Evolutionary conservation across 2,329 filamentous ascomycete genomes (phyloP).

Genomic region (Fusarium sp.): DNA sequence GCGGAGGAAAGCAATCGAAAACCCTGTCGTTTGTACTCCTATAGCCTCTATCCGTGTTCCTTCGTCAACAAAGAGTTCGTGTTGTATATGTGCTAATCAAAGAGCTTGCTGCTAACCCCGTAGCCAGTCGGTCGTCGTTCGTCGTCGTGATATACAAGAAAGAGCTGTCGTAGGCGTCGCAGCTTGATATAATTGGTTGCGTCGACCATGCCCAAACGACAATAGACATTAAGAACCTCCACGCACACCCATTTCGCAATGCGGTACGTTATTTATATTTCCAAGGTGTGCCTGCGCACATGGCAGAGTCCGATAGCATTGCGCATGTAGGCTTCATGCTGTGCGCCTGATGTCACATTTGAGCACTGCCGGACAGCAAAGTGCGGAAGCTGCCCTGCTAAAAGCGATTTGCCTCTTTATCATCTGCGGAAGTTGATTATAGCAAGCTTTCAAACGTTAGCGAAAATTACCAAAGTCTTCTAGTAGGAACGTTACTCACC

Average conservation of each 20-base stretch:
- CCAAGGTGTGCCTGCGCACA: slow-evolving; percentile 4
- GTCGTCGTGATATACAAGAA: slow-evolving; percentile 49
- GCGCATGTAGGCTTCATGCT: slow-evolving; percentile 10
- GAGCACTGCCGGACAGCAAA: neutral
- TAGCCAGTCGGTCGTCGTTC: slow-evolving; percentile 44
- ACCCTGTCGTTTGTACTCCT: slow-evolving; percentile 45
- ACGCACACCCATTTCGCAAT: slow-evolving; percentile 15
- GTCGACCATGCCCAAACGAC: slow-evolving; percentile 22
- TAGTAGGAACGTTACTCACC: slow-evolving; percentile 60
- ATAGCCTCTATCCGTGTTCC: slow-evolving; percentile 47
- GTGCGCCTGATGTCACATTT: slow-evolving; percentile 2
- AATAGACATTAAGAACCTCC: slow-evolving; percentile 39
- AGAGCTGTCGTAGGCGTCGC: slow-evolving; percentile 24
- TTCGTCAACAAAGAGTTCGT: slow-evolving; percentile 45
- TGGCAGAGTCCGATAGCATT: slow-evolving; percentile 10
- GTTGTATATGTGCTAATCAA: slow-evolving; percentile 40
- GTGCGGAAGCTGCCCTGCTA: neutral
- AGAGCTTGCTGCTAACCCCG: slow-evolving; percentile 29
- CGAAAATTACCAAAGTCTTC: neutral
- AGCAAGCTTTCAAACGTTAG: slow-evolving; percentile 57
- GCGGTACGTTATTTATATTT: slow-evolving; percentile 17
- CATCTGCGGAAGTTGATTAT: slow-evolving; percentile 65
- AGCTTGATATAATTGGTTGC: slow-evolving; percentile 10
- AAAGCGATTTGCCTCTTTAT: slow-evolving; percentile 2
- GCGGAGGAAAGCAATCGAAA: slow-evolving; percentile 24